Conservation (phyloP, 805 yeast species). For the Kuraishia piskuri region DNA sequence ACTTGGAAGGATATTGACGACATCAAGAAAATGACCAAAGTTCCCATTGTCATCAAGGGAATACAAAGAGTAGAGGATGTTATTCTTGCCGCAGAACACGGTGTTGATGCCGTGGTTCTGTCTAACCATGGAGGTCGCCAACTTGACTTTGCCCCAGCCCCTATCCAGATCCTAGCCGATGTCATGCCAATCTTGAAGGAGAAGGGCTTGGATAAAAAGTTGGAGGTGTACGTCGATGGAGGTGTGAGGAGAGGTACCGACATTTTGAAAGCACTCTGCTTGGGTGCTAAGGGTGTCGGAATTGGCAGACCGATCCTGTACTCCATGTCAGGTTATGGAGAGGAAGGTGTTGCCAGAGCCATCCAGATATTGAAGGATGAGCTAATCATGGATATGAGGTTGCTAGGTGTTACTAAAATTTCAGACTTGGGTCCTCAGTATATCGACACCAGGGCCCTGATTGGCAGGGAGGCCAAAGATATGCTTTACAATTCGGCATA, state of each 20-base stretch:
- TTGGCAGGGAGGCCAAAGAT: slow-evolving; percentile 24
- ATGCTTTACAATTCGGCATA: slow-evolving; percentile 20
- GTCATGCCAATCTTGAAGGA: slow-evolving; percentile 43
- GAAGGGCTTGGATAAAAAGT: slow-evolving; percentile 36
- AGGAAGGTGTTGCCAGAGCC: slow-evolving; percentile 52
- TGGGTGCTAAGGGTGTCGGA: slow-evolving; percentile 69
- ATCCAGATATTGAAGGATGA: slow-evolving; percentile 61
- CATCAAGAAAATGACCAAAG: slow-evolving; percentile 43
- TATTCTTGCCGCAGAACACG: slow-evolving; percentile 59
- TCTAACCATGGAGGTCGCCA: slow-evolving; percentile 92
- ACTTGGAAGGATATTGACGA: slow-evolving; percentile 58
- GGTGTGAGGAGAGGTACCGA: slow-evolving; percentile 67
- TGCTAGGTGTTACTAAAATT: slow-evolving; percentile 61
- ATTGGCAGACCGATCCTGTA: slow-evolving; percentile 60
- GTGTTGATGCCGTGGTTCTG: slow-evolving; percentile 69
- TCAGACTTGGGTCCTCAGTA: slow-evolving; percentile 50
- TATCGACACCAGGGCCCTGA: slow-evolving; percentile 41
- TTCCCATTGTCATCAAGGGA: slow-evolving; percentile 74
- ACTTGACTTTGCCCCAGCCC: slow-evolving; percentile 73
- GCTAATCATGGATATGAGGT: slow-evolving; percentile 67
- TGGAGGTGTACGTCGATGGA: slow-evolving; percentile 59
- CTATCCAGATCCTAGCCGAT: slow-evolving; percentile 68
- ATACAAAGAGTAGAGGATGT: slow-evolving; percentile 82
- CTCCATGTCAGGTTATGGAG: slow-evolving; percentile 57
- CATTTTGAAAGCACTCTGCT: slow-evolving; percentile 53